A percentile compares a stretch with the other conserved stretches of the same genome.
These are phyloP conservation scores for Fusarium veterinarium DNA, from an alignment of 2,329 filamentous ascomycete species.

Conservation along the genomic window DNA sequence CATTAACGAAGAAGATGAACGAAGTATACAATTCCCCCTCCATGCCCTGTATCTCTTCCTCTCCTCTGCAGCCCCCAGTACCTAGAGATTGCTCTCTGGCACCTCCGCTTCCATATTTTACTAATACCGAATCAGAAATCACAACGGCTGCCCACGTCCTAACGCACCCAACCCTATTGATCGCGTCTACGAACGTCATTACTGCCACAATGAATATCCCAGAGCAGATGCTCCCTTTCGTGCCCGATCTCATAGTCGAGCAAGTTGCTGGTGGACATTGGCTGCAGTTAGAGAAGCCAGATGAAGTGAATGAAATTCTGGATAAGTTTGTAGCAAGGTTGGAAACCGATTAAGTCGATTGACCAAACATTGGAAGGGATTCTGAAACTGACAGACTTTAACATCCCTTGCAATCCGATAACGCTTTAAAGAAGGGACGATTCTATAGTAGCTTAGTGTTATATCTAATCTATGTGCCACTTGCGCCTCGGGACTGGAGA, in stretches of 20 bases:
- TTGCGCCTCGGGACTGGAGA: too few relatives aligned
- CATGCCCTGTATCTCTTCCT: background rate
- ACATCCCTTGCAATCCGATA: fast-evolving
- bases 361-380: background rate
- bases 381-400: fast-evolving
- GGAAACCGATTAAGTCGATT: background rate
- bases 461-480: background rate
- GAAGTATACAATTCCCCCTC: background rate
- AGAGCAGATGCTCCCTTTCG: background rate
- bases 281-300: background rate
- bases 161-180: background rate
- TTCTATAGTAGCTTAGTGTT: background rate
- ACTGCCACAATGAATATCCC: background rate
- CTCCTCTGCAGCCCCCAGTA: too few relatives aligned
- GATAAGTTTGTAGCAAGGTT: background rate
- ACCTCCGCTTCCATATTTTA: background rate
- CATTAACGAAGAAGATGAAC: background rate
- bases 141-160: background rate
- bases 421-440: background rate
- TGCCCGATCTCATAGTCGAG: background rate
- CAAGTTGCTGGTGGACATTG: background rate
- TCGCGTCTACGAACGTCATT: background rate
- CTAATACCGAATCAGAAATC: background rate
- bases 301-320: background rate
- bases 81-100: background rate